These are phyloP conservation scores for Stephanodiscus triporus DNA, from an alignment of 108 stramenopile genomes.

Conservation along the genomic window DNA sequence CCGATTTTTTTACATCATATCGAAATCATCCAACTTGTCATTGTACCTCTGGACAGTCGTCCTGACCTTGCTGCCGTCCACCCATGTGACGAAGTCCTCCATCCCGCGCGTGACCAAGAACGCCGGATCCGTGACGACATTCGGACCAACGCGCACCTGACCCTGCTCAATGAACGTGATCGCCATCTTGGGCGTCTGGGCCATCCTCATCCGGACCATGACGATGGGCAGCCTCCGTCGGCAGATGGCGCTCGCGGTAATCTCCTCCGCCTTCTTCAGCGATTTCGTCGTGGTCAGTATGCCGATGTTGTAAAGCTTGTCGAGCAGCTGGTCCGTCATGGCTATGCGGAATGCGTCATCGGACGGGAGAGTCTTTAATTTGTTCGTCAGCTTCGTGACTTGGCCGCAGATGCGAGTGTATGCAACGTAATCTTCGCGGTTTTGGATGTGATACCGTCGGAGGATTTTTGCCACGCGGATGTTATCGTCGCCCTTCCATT, in stretches of 20 bases:
- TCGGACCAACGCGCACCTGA: slow-evolving; percentile 98
- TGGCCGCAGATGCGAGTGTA: slow-evolving; percentile 92
- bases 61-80: slow-evolving; percentile 95
- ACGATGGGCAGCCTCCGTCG: slow-evolving; percentile 97
- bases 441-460: slow-evolving; percentile 94
- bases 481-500: slow-evolving; percentile 97
- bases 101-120: slow-evolving; percentile 93
- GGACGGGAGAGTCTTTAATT: slow-evolving; percentile 84
- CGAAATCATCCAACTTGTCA: slow-evolving; percentile 99
- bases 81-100: slow-evolving; percentile 99
- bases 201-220: slow-evolving; percentile 98
- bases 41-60: slow-evolving; percentile 95
- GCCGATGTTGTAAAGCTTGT: slow-evolving; percentile 92
- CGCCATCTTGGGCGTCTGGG: slow-evolving; percentile 93
- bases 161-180: slow-evolving; percentile 96
- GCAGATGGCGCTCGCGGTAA: slow-evolving; percentile 94
- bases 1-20: slow-evolving; percentile 85
- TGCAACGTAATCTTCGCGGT: slow-evolving; percentile 95
- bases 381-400: slow-evolving; percentile 89
- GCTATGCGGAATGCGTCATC: slow-evolving; percentile 95
- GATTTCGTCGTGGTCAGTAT: slow-evolving; percentile 87
- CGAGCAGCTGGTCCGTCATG: slow-evolving; percentile 95
- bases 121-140: slow-evolving; percentile 96
- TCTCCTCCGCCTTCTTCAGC: slow-evolving; percentile 90
- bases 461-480: slow-evolving; percentile 94